Conservation (phyloP, 768 basidiomycete species). For the Leccinum disarticulatum region DNA sequence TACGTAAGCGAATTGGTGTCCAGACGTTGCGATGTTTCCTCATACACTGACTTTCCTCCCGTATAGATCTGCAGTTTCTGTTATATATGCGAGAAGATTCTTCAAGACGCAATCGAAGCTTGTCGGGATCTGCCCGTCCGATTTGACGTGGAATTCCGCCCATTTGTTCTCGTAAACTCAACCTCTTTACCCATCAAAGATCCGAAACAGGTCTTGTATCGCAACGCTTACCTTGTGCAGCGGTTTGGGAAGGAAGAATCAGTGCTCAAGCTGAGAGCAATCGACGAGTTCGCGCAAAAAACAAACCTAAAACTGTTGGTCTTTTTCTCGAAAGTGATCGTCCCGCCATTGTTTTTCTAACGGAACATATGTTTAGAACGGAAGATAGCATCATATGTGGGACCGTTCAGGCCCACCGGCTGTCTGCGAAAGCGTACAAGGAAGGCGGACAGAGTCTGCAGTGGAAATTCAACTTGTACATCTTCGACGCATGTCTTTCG, state of each 20-base stretch:
- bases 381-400: slow-evolving; percentile 38
- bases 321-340: neutral
- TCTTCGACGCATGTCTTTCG: slow-evolving; percentile 43
- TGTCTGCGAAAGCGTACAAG: slow-evolving; percentile 41
- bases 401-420: slow-evolving; percentile 43
- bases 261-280: slow-evolving; percentile 25
- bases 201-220: slow-evolving; percentile 8
- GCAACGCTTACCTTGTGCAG: slow-evolving; percentile 20
- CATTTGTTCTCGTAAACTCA: slow-evolving; percentile 25
- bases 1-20: slow-evolving; percentile 19
- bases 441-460: slow-evolving; percentile 40
- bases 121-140: slow-evolving; percentile 30
- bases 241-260: slow-evolving; percentile 28
- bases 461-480: slow-evolving; percentile 31
- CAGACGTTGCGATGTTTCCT: neutral
- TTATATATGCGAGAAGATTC: slow-evolving; percentile 36
- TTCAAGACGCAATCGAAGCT: slow-evolving; percentile 34
- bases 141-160: slow-evolving; percentile 35
- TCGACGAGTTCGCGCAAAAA: slow-evolving; percentile 25
- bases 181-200: neutral
- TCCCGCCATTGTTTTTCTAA: neutral
- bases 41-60: neutral
- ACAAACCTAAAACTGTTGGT: slow-evolving; percentile 27
- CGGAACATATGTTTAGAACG: slow-evolving; percentile 22
- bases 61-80: slow-evolving; percentile 36